Base-by-base conservation (phyloP, 768 basidiomycete genomes). In the Lyophyllum semitale region DNA sequence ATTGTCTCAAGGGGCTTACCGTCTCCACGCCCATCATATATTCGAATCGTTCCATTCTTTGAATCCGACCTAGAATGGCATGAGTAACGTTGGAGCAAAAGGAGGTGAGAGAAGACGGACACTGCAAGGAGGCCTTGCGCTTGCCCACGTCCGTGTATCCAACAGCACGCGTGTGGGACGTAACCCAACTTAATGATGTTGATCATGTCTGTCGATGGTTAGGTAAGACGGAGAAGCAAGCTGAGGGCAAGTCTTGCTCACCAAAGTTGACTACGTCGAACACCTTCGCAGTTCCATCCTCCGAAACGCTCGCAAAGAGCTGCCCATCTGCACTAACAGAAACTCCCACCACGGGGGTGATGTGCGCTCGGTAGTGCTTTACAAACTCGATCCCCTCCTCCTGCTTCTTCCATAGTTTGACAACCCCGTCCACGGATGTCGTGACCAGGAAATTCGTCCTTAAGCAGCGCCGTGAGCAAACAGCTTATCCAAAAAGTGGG, bases 401-500 rank as follows among this genome's bases (percentile, higher is more conserved):
- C 74, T 97, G 95, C 72, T 99, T 99, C 78, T 97, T 98, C 97
- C 97, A 99, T n/a, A 99, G 73, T 70, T 99, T 99, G 59, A 98
- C 71, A 71, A 95, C 90, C 2, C 97, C 97, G 67, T 98, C 97
- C 9, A 94, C 72, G 2, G 96, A 98, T 1, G 96, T 95, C 7
- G 97, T 99, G 46, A 99, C 80, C 40, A 98, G 66, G 66, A 98
- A 99, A 54, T 94, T 87, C 12, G 94, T 96, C 70, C 96, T 97
- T 18, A n/a, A 17, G 8, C 26, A 29, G 15, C 7, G n/a, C 33
- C 41, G 30, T 50, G 23, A 43, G 35, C 42, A 23, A 18, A 30
- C 11, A 23, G 12, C 38, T n/a, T 44, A 37, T 17, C 17, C 40
- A 32, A 25, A 15, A 29, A n/a, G 20, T 9, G 17, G 30, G 20